Conservation (phyloP, 768 basidiomycete species). For the Agrocybe pediades region DNA sequence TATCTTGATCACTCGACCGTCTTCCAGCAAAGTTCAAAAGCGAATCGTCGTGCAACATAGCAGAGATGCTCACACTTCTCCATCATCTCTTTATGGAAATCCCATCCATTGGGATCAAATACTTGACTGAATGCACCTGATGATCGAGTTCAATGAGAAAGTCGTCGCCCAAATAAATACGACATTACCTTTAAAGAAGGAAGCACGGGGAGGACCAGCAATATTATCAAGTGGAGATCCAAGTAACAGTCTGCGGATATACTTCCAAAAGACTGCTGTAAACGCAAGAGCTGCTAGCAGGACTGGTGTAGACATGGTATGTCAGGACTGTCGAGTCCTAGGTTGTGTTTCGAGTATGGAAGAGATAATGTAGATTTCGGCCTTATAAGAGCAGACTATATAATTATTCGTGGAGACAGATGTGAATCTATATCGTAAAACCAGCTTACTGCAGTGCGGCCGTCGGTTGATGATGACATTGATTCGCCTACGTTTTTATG, state of each 20-base stretch:
- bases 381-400: background rate
- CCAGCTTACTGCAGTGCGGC: background rate
- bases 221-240: background rate
- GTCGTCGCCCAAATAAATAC: background rate
- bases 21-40: constrained; percentile 7
- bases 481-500: background rate
- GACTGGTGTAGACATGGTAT: background rate
- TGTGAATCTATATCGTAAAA: background rate
- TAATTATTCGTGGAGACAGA: background rate
- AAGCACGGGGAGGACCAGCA: background rate
- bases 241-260: background rate
- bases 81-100: constrained; percentile 7
- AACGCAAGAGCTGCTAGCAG: background rate
- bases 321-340: no score
- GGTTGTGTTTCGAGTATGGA: no score
- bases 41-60: background rate
- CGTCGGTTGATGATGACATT: background rate
- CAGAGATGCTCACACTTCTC: constrained; percentile 6
- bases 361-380: no score
- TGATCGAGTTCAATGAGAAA: background rate
- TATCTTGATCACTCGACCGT: constrained; percentile 28
- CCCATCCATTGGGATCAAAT: constrained; percentile 11
- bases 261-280: background rate
- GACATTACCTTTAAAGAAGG: background rate
- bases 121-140: constrained; percentile 13